Evolutionary conservation across 208 protist genomes (phyloP), one percentile per base, ranked within the genome.

Genomic region (Wallacemonas sp.): DNA sequence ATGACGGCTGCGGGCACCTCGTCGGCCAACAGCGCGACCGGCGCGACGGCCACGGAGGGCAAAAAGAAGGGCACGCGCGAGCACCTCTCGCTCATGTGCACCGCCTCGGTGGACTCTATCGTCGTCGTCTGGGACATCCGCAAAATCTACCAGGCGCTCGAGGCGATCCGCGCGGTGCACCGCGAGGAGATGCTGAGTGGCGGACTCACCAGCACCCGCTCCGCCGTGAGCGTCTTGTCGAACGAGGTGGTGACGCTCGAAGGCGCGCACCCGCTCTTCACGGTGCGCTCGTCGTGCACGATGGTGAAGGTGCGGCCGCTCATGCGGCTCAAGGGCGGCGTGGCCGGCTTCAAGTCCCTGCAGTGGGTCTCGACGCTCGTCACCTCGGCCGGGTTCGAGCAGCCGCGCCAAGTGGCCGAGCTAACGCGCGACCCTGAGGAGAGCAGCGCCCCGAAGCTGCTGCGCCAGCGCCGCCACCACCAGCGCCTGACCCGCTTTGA

Each of bases 31-130:
- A 59, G 18, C 52, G 52, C 52, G 12, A 5, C 31, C 3, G 7
- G 29, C n/a, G 5, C 48, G 25, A 25, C n/a, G n/a, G n/a, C 59
- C 66, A 23, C 46, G 66, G 22, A 77, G 61, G 22, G 70, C 66
- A 31, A 67, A 52, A 36, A 70, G 67, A 20, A 55, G 70, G 32
- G 20, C 20, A 54, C 38, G 3, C 78, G 86, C 3, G 77, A 91
- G 57, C 89, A 95, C 76, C 76, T 95, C 25, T 86, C 81, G 12
- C 79, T 95, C 42, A 76, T 95, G 25, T 95, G 90, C 63, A 88
- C 81, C 20, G 90, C 90, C 0, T 93, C 90, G 2, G 82, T 87
- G 11, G 91, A 96, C 61, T 92, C 84, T 11, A 84, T 80, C 61
- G 62, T 96, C 18, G 81, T 91, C 3, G 72, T 96, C n/a, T 96